Base-by-base conservation (phyloP, 495 filamentous ascomycete species). In the Penicillium canescens region DNA sequence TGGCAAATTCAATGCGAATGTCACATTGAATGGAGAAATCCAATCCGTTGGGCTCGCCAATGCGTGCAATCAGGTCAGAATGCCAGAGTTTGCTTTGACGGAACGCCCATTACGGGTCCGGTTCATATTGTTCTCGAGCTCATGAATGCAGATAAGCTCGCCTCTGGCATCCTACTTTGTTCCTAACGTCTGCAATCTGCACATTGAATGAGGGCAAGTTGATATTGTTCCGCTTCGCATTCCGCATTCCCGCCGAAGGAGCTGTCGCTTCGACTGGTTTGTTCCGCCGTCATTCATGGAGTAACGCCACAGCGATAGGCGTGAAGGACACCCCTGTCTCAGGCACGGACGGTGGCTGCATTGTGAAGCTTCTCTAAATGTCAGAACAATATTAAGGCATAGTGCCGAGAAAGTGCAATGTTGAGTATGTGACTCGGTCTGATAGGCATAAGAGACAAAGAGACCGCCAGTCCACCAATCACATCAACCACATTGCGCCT, bases 331-430 rank as follows among this genome's bases (percentile, higher is more conserved):
- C 1, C 4, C 21, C 2, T 21, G 2, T 36, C 8, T 16, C 10
- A 23, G 16, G 4, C 2, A 26, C 6, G 4, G 23, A 23, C 20
- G 37, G 13, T 36, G 20, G 13, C 8, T 3, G 13, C 36, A 49
- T 40, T 49, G 4, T 16, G 3, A n/a, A 31, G 24, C 9, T 9
- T 26, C 16, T 26, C 14, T 9, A 36, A 11, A 12, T 8, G 40
- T 35, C 3, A 26, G 40, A 51, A 51, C 49, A 51, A 51, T 51
- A 51, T 43, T 36, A 51, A 51, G 31, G 3, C 11, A 7, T 40
- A 20, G 13, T 1, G 13, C 3, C 16, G 11, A 24, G 3, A 12
- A 50, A 42, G 8, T 23, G 9, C 12, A 21, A 9, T 8, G 28
- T 13, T 20, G 21, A 16, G 31, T 9, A 6, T n/a, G 10, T 43